A percentile compares a stretch with the other conserved stretches of the same genome.
phyloP scores from a whole-genome alignment of 164 flowering plant genomes.

The Malania oleifera region DNA sequence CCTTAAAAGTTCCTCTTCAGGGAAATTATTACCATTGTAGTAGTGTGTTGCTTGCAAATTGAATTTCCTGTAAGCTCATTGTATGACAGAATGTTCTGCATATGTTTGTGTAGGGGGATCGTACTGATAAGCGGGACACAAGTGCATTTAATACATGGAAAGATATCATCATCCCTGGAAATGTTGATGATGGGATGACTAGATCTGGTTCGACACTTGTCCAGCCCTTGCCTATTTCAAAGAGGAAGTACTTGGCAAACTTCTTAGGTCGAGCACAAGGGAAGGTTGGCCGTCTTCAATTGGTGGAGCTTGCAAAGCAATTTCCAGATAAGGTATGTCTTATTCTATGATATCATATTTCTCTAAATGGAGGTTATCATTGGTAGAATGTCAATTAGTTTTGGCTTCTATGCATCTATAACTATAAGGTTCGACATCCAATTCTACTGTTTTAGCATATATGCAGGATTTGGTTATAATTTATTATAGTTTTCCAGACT shows the following conservation, averaged over 20 bases:
- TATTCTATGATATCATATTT: constrained; percentile 10
- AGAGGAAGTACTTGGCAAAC: constrained; percentile 79
- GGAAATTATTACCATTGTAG: neutral
- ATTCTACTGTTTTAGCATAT: too few species aligned
- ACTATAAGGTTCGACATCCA: too few species aligned
- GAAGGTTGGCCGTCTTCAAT: constrained; percentile 79
- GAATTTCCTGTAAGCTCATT: neutral
- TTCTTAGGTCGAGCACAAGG: constrained; percentile 91
- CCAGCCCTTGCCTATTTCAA: constrained; percentile 73
- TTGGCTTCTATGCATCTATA: too few species aligned
- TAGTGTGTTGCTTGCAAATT: neutral
- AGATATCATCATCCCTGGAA: constrained; percentile 95
- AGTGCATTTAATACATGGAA: constrained; percentile 98
- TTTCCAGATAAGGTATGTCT: constrained; percentile 76
- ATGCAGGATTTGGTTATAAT: too few species aligned
- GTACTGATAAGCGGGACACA: constrained; percentile 82
- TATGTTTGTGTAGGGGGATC: constrained; percentile 71
- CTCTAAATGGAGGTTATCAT: neutral
- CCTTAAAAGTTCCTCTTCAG: neutral
- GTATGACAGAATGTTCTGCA: neutral
- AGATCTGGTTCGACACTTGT: constrained; percentile 38
- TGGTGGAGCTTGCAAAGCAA: constrained; percentile 74
- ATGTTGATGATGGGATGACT: constrained; percentile 92
- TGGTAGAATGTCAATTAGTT: neutral
- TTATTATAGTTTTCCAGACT: too few species aligned